Evolutionary conservation across 306 rosid species (phyloP).

Genomic region (Lablab purpureus): DNA sequence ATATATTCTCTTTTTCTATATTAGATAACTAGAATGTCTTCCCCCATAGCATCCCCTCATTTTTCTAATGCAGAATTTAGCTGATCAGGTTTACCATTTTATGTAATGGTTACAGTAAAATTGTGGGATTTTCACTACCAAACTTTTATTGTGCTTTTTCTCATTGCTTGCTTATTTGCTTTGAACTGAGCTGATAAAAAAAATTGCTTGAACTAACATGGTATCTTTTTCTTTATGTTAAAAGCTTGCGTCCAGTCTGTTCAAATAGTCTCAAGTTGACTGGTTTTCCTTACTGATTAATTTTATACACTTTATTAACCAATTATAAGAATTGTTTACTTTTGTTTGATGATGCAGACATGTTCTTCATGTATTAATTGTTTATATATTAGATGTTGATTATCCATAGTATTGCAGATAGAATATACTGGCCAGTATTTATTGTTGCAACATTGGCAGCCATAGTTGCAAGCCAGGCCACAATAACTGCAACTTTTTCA

Average conservation of each 20-base stretch:
- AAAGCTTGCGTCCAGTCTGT: constrained; percentile 20
- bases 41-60: background rate
- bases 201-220: background rate
- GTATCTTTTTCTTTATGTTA: constrained; percentile 5
- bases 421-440: constrained; percentile 92
- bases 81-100: background rate
- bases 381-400: constrained; percentile 45
- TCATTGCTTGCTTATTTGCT: constrained; percentile 11
- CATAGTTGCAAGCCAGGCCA: constrained; percentile 93
- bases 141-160: background rate
- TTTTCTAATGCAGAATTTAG: background rate
- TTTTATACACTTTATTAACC: constrained; percentile 13
- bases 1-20: background rate
- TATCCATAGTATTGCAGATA: constrained; percentile 56
- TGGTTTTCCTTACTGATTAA: constrained; percentile 23
- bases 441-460: constrained; percentile 93
- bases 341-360: background rate
- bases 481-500: constrained; percentile 91
- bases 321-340: background rate
- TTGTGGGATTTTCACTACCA: background rate
- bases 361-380: constrained; percentile 21
- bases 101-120: background rate
- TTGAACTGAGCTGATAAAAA: too few relatives aligned
- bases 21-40: constrained; percentile 7
- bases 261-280: constrained; percentile 3